Base-by-base conservation (phyloP, 352 stramenopile genomes). In the Pythium volutum region DNA sequence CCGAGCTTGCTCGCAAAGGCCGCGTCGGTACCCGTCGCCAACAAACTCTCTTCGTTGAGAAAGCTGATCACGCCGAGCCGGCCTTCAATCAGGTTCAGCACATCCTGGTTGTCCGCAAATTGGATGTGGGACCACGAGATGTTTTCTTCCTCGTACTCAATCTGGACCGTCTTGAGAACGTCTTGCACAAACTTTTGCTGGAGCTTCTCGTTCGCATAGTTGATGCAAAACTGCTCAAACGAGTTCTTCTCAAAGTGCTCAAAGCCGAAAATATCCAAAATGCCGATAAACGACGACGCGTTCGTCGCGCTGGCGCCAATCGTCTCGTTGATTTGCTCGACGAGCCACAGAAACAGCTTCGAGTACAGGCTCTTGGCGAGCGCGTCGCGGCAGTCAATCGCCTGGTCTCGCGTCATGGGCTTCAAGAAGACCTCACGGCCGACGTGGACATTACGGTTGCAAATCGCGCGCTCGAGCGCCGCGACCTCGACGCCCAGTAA, bases 261-360 rank as follows among this genome's bases (percentile, higher is more conserved):
- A 64, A 97, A 97, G 11, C 91, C 91, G 48, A 97, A 97, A 59
- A 97, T 97, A 63, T 97, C 91, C 10, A 97, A 66, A 63, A 98
- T 95, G 9, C 93, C 91, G 54, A 98, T 98, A 51, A 96, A 95
- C 23, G 87, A 78, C 8, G 69, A 64, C 6, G 65, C 67, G 9
- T 75, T 66, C 22, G 68, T 75, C 8, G 65, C 77, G 31, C 79
- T 72, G 8, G 89, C 85, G 31, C 84, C 81, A 39, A 97, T 97
- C 3, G 85, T 93, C 42, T 93, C 76, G 69, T 98, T 98, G 64
- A 98, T 97, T 48, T 91, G 77, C 42, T 96, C 78, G 38, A 99
- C 95, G 9, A 99, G 81, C 94, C 94, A 99, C 38, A 96, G 65
- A 61, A 99, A 99, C 16, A 99, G 70, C 50, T 97, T 97, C 38